Evolutionary conservation across 345 rosid species (phyloP), one percentile per base, ranked within the genome.

Genomic region (Salix udensis): DNA sequence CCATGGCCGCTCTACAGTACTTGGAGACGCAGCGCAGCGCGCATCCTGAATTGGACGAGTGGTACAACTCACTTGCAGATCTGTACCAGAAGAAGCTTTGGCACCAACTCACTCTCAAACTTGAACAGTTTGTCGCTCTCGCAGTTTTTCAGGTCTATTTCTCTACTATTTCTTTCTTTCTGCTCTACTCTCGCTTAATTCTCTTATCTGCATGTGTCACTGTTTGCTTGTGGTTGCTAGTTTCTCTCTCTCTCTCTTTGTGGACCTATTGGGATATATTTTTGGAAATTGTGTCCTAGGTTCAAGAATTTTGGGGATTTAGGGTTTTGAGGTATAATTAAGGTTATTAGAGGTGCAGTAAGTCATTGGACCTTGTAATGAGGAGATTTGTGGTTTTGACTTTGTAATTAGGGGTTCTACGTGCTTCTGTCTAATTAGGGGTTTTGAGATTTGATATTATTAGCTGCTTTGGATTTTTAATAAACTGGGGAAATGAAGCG

Each of bases 51-150:
- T 89, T 90, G 24, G 87, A 84, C n/a, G 98, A 94, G 37, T 96
- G 99, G 99, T 94, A 81, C 90, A 88, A 87, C 85, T 80, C 95
- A 36, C 83, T 96, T 7, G 92, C 96, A 79, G 97, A 96, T 90
- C 97, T 96, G 85, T 96, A 96, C 82, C 92, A 92, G 88, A 90
- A 85, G 89, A 96, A 96, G 93, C 99, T 96, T n/a, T 96, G 99
- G 98, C 97, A 96, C 77, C 97, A 96, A 84, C 98, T 96, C 78
- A 88, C 98, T 81, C 88, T 92, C 82, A 96, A 96, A 92, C 98
- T 96, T 48, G 98, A 96, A 65, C 95, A 92, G 88, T 94, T 96
- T 89, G 90, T 94, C 30, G 89, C 98, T 65, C 98, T 88, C 81
- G 77, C 97, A 44, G 89, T 88, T 75, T 90, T 88, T 73, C 97